These are phyloP conservation scores for Grigorovia humatica DNA, from an alignment of 805 yeast genomes.

Conservation along the genomic window DNA sequence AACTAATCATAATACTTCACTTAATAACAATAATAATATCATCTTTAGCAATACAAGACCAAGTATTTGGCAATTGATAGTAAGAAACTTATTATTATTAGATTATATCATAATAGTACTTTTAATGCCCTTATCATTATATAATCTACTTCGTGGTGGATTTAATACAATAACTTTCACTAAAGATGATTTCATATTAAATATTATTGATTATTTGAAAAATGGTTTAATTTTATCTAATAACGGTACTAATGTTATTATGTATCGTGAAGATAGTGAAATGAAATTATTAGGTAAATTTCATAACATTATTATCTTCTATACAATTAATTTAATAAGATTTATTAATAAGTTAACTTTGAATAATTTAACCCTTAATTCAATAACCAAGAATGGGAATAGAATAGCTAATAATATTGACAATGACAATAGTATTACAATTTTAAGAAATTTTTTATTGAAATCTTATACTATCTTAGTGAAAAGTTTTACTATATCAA, in stretches of 20 bases:
- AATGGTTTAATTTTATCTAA: slow-evolving; percentile 20
- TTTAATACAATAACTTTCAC: slow-evolving; percentile 23
- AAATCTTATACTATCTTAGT: slow-evolving; percentile 11
- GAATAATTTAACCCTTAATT: background rate
- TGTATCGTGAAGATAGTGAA: slow-evolving; percentile 8
- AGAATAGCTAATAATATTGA: background rate
- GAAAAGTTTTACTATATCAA: slow-evolving; percentile 13
- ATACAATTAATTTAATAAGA: slow-evolving; percentile 7
- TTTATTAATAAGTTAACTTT: background rate
- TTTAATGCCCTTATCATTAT: slow-evolving; percentile 25
- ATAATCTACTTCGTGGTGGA: slow-evolving; percentile 22
- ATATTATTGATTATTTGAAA: slow-evolving; percentile 18
- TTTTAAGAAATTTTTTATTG: background rate
- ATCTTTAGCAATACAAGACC: background rate
- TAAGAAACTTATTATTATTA: slow-evolving; percentile 19
- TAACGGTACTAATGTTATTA: slow-evolving; percentile 16
- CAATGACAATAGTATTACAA: background rate
- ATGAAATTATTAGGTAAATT: slow-evolving; percentile 23
- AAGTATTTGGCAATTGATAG: slow-evolving; percentile 13
- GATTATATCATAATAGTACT: slow-evolving; percentile 22
- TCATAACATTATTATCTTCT: slow-evolving; percentile 24
- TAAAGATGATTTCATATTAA: slow-evolving; percentile 20
- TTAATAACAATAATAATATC: background rate
- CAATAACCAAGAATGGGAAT: no score
- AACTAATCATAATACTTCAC: background rate